Base-by-base conservation (phyloP, 169 alveolate species). In the Eimeria nieschulzi region DNA sequence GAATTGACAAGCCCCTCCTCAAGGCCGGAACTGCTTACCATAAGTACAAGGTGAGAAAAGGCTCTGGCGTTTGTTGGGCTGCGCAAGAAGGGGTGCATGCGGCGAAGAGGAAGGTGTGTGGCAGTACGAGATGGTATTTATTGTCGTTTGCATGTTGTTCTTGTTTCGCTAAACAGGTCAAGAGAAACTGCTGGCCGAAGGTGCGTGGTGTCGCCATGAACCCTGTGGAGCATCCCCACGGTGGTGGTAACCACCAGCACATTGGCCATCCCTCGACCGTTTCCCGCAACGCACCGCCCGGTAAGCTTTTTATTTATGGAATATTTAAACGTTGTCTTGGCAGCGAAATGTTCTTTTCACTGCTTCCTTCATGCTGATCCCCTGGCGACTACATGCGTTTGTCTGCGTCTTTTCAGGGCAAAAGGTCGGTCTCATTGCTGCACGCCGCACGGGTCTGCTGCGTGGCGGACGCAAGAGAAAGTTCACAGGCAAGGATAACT, bases 221-320 rank as follows among this genome's bases (percentile, higher is more conserved):
- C 99, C 99, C 99, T 71, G 99, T 99, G 63, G 99, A 99, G 93
- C 99, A 99, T 95, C 99, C 99, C 26, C 99, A 98, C 96, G 99
- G 99, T 93, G 99, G 99, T 95, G 99, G 99, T 96, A 92, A 92
- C 84, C 98, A 96, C 83, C 99, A 99, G 97, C 99, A 99, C 96
- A 98, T 99, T 84, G 99, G 99, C 91, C 99, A 98, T 92, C 99
- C 99, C 79, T 96, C 99, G 79, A 99, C 99, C 54, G 98, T 98
- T 64, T 95, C 99, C 9, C 98, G 99, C 94, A 95, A 96, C 84
- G 99, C 99, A 51, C 99, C 99, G 68, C 99, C 99, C 59, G 83
- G 83, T 75, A 33, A 9, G 46, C 46, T 23, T 66, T n/a, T 10
- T 66, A 66, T 17, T 10, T 66, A 66, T 17, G n/a, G n/a, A 66